Evolutionary conservation across 2,329 filamentous ascomycete species (phyloP), one percentile per base, ranked within the genome.

Genomic region (Neofusicoccum parvum): DNA sequence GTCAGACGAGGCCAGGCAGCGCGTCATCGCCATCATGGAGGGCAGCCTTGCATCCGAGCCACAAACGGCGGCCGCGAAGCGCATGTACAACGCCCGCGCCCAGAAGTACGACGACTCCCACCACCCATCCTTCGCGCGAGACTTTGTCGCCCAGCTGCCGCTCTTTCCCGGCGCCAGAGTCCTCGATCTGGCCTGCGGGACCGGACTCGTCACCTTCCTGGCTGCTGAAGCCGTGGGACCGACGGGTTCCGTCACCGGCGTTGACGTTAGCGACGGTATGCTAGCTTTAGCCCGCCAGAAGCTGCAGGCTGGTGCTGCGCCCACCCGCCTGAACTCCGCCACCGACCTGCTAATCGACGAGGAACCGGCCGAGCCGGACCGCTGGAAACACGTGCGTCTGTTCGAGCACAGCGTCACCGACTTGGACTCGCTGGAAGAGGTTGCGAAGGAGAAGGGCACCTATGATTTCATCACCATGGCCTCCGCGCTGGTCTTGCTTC

Each of bases 101-200:
- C 63, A 66, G 17, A 71, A 68, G 23, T 81, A 81, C 69, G 78
- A 82, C 53, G 70, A 76, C 36, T 78, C 75, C n/a, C 80, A 76
- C 74, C 80, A 82, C 66, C 71, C 71, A 15, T 70, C 73, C 36
- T 80, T 81, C 64, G 77, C 79, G 2, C 70, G 68, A 36, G 74
- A 79, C 36, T 79, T 80, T 66, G 69, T 76, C 9, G 71, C 76
- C 27, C 67, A 73, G 36, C 34, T 77, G 17, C 60, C 71, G 15
- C 69, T 77, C 37, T 64, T 70, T n/a, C 70, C 75, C 12, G 80
- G 79, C 32, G 75, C 81, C 59, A 65, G 75, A 23, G 69, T 82
- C n/a, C 75, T 82, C 12, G 81, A 83, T 63, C 72, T 83, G 15
- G 80, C 80, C 5, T 82, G 80, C 66, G 80, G 80, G 3, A 82